Evolutionary conservation across 2,329 filamentous ascomycete species (phyloP).

Genomic region (Aspergillus fumigatus): DNA sequence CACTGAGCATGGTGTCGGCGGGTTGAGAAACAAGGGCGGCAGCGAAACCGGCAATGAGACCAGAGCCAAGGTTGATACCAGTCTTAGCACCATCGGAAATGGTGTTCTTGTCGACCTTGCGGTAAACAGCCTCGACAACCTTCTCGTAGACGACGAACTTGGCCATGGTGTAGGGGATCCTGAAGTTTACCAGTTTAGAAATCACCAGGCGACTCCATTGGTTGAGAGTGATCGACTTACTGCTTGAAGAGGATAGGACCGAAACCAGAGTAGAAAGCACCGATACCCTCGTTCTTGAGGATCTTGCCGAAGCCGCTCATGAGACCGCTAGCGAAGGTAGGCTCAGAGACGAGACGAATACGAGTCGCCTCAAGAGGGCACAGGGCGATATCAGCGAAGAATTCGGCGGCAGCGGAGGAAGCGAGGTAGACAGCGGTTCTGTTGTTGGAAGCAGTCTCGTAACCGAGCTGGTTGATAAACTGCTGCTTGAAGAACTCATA

Average conservation of each 20-base stretch:
- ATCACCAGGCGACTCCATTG: neutral
- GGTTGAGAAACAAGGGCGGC: slow-evolving; percentile 84
- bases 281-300: slow-evolving; percentile 72
- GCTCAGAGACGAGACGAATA: slow-evolving; percentile 87
- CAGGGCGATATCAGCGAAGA: slow-evolving; percentile 64
- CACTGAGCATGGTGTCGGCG: slow-evolving; percentile 88
- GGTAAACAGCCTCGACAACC: slow-evolving; percentile 71
- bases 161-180: slow-evolving; percentile 89
- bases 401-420: slow-evolving; percentile 57
- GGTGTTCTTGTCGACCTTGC: slow-evolving; percentile 63
- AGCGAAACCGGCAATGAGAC: slow-evolving; percentile 81
- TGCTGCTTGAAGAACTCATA: slow-evolving; percentile 98
- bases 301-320: slow-evolving; percentile 79
- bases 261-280: slow-evolving; percentile 88
- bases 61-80: slow-evolving; percentile 76
- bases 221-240: slow-evolving; percentile 41
- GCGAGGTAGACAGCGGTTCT: slow-evolving; percentile 76
- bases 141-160: slow-evolving; percentile 95
- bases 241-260: slow-evolving; percentile 84
- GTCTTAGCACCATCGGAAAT: slow-evolving; percentile 69
- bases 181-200: slow-evolving; percentile 32
- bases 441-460: slow-evolving; percentile 73
- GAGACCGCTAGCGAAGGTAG: slow-evolving; percentile 76
- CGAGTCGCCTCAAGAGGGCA: slow-evolving; percentile 90
- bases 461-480: slow-evolving; percentile 73